These are phyloP conservation scores for Tetrahymena elliotti DNA, from an alignment of 73 alveolate genomes.

Conservation along the genomic window DNA sequence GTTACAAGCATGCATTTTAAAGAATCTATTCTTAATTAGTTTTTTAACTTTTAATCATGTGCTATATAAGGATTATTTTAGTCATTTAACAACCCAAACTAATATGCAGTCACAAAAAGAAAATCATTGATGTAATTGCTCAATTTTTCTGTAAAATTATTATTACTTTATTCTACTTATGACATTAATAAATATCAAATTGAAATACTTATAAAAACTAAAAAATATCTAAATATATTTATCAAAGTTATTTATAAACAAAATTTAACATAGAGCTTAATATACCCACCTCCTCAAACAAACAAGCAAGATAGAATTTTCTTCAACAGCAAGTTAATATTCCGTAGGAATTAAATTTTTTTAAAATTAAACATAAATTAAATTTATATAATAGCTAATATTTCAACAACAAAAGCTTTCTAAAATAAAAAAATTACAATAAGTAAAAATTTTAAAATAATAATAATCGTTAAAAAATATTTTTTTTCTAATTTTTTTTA, in stretches of 20 bases:
- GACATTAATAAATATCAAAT: background rate
- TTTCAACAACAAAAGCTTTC: too few species aligned
- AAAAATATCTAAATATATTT: too few species aligned
- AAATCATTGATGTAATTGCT: background rate
- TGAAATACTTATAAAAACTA: background rate
- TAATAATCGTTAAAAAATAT: too few species aligned
- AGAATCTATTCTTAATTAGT: background rate
- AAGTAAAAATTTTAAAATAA: too few species aligned
- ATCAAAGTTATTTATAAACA: background rate
- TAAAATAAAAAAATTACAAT: too few species aligned
- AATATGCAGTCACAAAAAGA: background rate
- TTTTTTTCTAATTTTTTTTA: too few species aligned
- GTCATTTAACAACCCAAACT: background rate
- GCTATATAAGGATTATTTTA: background rate
- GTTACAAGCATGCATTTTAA: background rate
- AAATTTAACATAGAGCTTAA: too few species aligned
- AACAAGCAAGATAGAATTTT: background rate
- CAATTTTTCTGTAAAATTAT: background rate
- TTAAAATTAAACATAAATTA: too few species aligned
- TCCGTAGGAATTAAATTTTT: too few species aligned
- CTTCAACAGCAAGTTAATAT: background rate
- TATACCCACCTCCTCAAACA: background rate
- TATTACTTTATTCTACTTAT: background rate
- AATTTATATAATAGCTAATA: too few species aligned
- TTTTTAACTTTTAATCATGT: background rate